Evolutionary conservation across 768 basidiomycete species (phyloP).

Genomic region (Boletus barrowsii): DNA sequence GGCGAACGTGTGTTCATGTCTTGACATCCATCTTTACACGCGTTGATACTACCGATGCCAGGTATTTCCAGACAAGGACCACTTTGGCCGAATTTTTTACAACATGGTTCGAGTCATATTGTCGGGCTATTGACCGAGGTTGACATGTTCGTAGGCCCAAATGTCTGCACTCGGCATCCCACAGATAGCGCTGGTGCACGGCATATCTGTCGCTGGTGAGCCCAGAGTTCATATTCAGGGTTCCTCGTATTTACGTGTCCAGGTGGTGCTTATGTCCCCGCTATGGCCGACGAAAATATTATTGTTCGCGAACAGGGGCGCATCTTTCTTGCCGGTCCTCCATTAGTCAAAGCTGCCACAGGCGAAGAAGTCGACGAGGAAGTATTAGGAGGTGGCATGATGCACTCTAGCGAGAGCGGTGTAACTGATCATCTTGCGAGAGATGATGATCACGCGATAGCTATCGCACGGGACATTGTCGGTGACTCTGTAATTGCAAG

Average conservation of each 20-base stretch:
- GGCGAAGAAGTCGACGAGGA: conserved; percentile 93
- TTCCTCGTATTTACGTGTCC: conserved; percentile 5
- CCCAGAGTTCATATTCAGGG: neutral
- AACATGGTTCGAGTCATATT: conserved; percentile 68
- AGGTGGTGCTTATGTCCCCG: conserved; percentile 93
- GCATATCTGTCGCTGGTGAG: conserved; percentile 85
- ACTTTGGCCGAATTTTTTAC: conserved; percentile 96
- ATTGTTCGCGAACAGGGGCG: conserved; percentile 89
- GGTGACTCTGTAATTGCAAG: conserved; percentile 73
- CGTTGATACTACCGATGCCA: conserved; percentile 20
- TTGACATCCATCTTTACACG: neutral
- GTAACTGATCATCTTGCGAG: conserved; percentile 86
- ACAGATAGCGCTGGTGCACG: conserved; percentile 90
- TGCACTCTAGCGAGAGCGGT: conserved; percentile 90
- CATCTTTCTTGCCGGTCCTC: conserved; percentile 93
- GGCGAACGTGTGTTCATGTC: conserved; percentile 53
- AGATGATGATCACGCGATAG: conserved; percentile 83
- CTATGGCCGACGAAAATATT: conserved; percentile 94
- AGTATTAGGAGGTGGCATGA: conserved; percentile 82
- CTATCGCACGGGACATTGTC: conserved; percentile 72
- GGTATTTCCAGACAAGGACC: conserved; percentile 92
- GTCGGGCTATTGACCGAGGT: neutral
- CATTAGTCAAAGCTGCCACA: conserved; percentile 91
- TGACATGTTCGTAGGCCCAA: conserved; percentile 59
- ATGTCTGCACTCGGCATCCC: conserved; percentile 91